These are phyloP conservation scores for Scopulariopsis brevicaulis DNA, from an alignment of 2,329 filamentous ascomycete species.

Conservation along the genomic window DNA sequence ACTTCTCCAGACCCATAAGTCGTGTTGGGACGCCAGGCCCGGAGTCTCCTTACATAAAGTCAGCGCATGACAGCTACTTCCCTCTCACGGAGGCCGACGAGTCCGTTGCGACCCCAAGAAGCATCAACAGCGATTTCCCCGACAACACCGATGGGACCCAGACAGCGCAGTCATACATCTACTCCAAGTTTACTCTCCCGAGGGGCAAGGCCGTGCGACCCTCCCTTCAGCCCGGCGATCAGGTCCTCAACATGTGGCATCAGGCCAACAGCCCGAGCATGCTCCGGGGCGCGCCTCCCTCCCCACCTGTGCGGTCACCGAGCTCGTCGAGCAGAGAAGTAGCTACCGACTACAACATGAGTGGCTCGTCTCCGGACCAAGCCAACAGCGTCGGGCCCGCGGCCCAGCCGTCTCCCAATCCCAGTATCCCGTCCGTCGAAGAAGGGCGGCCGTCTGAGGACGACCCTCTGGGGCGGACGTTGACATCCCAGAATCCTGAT, in stretches of 20 bases:
- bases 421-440: constrained; percentile 32
- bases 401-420: constrained; percentile 30
- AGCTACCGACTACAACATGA: constrained; percentile 23
- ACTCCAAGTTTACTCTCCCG: constrained; percentile 75
- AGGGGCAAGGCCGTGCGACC: constrained; percentile 54
- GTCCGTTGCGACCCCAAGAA: constrained; percentile 56
- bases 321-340: constrained; percentile 35
- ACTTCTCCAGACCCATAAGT: constrained; percentile 88
- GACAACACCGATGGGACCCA: constrained; percentile 38
- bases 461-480: constrained; percentile 33
- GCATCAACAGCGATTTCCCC: constrained; percentile 61
- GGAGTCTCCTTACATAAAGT: constrained; percentile 49
- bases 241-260: not conserved
- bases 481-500: constrained; percentile 25
- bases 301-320: constrained; percentile 47
- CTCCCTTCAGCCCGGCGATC: not conserved
- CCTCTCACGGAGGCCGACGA: constrained; percentile 55
- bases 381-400: constrained; percentile 14
- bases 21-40: constrained; percentile 49
- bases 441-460: constrained; percentile 28
- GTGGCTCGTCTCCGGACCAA: constrained; percentile 2
- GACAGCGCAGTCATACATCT: constrained; percentile 65
- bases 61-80: constrained; percentile 56
- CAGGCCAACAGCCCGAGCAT: not conserved
- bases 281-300: constrained; percentile 38